phyloP scores from a whole-genome alignment of 306 rosid genomes.

The Vicia villosa region DNA sequence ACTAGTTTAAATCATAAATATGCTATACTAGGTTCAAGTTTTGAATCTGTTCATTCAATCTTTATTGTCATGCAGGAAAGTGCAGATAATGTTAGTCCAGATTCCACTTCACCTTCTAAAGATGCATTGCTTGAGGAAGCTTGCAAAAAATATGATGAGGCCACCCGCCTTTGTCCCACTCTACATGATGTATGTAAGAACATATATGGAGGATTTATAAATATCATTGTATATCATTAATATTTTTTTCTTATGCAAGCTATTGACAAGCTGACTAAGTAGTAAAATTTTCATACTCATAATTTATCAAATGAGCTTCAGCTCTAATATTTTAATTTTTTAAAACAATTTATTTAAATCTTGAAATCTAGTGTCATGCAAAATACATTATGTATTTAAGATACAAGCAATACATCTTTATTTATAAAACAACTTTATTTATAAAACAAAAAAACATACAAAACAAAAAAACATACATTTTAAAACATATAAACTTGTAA shows the following conservation, averaged over 20 bases:
- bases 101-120: constrained; percentile 91
- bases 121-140: constrained; percentile 99
- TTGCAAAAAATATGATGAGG: constrained; percentile 95
- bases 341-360: constrained; percentile 13
- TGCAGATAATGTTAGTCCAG: constrained; percentile 94
- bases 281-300: constrained; percentile 15
- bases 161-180: constrained; percentile 89
- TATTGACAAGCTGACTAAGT: constrained; percentile 18
- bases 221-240: constrained; percentile 5
- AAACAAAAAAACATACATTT: neutral
- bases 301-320: constrained; percentile 1
- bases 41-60: constrained; percentile 28
- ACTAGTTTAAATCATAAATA: constrained; percentile 21
- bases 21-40: constrained; percentile 2
- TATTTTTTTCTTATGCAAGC: constrained; percentile 12
- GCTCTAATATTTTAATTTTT: too few relatives aligned
- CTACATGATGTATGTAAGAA: constrained; percentile 87
- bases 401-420: neutral
- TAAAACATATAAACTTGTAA: neutral
- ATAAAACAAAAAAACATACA: too few relatives aligned
- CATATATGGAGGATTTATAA: neutral
- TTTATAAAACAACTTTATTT: too few relatives aligned
- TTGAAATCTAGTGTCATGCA: neutral
- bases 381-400: neutral
- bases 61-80: constrained; percentile 77